Percentiles rank a stretch among this genome's conserved stretches.
Conservation (phyloP, 2,329 filamentous ascomycete genomes). For the Celoporthe dispersa region DNA sequence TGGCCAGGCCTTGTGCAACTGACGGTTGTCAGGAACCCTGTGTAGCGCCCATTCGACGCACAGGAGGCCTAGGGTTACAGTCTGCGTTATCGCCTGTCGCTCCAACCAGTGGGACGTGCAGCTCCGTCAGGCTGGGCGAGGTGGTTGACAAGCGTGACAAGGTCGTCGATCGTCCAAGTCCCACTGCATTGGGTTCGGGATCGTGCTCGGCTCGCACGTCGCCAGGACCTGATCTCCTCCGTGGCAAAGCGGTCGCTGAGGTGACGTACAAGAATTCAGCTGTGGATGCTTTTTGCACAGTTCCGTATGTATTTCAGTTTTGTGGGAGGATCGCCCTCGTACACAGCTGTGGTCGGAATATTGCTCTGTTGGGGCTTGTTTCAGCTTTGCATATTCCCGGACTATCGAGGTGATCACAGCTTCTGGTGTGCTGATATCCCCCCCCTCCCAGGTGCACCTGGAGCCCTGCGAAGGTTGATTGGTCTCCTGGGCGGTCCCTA, state of each 20-base stretch:
- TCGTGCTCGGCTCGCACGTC: not conserved
- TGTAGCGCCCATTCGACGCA: not conserved
- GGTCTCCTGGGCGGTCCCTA: not conserved
- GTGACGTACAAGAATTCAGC: not conserved
- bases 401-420: not conserved
- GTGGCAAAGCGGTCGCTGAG: not conserved
- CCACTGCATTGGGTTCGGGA: constrained; percentile 1
- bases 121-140: constrained; percentile 3
- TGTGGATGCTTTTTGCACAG: not conserved
- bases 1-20: constrained; percentile 4
- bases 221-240: not conserved
- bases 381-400: not conserved
- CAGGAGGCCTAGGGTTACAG: constrained; percentile 18
- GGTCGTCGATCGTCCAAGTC: not conserved
- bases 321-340: not conserved
- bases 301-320: not conserved
- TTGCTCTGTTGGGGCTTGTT: not conserved
- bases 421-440: not conserved
- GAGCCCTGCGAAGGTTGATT: not conserved
- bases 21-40: not conserved
- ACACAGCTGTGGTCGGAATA: not conserved
- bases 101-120: constrained; percentile 25
- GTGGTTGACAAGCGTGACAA: not conserved
- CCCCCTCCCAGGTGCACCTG: not conserved
- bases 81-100: constrained; percentile 25